phyloP scores from a whole-genome alignment of 805 yeast species.

The Hanseniaspora osmophila region DNA sequence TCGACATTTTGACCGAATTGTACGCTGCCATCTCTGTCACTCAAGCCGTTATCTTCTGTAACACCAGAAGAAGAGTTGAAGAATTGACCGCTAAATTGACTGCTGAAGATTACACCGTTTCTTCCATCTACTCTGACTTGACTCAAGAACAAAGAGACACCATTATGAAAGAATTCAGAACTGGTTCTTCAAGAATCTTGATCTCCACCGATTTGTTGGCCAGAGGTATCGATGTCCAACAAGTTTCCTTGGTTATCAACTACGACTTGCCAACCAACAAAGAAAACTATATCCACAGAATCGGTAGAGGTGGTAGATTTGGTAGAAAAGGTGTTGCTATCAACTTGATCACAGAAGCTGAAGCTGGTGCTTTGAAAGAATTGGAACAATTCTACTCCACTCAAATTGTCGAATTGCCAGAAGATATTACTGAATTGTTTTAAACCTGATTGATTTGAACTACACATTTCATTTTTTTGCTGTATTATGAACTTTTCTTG shows the following conservation, averaged over 20 bases:
- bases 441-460: neutral
- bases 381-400: constrained; percentile 61
- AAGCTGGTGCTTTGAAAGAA: constrained; percentile 58
- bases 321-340: constrained; percentile 98
- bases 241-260: constrained; percentile 88
- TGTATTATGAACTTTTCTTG: too few species aligned
- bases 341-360: constrained; percentile 77
- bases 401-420: constrained; percentile 67
- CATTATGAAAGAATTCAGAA: constrained; percentile 90
- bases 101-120: constrained; percentile 76
- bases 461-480: too few species aligned
- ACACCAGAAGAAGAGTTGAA: constrained; percentile 90
- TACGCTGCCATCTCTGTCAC: constrained; percentile 92
- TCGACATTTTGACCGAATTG: constrained; percentile 85
- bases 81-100: constrained; percentile 72
- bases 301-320: constrained; percentile 96
- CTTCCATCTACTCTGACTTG: constrained; percentile 95
- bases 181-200: constrained; percentile 83
- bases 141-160: constrained; percentile 87
- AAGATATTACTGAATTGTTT: constrained; percentile 41
- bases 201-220: constrained; percentile 97
- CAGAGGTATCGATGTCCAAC: constrained; percentile 97
- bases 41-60: constrained; percentile 96
- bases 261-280: constrained; percentile 86
- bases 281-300: constrained; percentile 93